phyloP scores from a whole-genome alignment of 2,329 filamentous ascomycete genomes.

The Colletotrichum camelliae region DNA sequence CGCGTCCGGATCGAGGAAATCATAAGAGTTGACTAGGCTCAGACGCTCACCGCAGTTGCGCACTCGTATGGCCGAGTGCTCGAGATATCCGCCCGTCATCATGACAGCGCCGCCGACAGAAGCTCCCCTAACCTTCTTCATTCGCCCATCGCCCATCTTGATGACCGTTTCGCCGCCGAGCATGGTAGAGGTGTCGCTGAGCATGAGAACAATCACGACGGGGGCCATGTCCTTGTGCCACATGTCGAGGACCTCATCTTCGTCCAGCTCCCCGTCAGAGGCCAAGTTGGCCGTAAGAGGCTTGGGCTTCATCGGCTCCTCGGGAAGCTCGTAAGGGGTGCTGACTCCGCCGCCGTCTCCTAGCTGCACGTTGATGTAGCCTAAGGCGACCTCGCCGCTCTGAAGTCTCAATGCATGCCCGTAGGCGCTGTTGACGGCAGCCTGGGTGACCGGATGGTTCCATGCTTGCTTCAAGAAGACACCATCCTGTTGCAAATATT shows the following conservation, averaged over 20 bases:
- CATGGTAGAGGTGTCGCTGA: background rate
- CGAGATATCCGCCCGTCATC: background rate
- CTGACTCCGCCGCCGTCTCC: background rate
- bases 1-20: background rate
- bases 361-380: background rate
- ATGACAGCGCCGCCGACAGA: background rate
- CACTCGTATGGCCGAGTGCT: background rate
- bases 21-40: background rate
- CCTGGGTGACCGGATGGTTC: background rate
- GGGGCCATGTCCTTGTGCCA: background rate
- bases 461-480: background rate
- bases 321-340: background rate
- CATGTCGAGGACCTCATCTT: background rate
- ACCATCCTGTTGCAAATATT: background rate
- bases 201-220: background rate
- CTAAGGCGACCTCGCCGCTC: background rate
- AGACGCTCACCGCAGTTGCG: background rate
- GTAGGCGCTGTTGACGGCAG: background rate
- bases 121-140: background rate
- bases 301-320: background rate
- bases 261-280: background rate
- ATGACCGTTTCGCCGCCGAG: background rate
- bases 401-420: background rate
- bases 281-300: background rate
- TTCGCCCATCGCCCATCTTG: background rate